Conservation (phyloP, 805 yeast species). For the Candida nemodendra region DNA sequence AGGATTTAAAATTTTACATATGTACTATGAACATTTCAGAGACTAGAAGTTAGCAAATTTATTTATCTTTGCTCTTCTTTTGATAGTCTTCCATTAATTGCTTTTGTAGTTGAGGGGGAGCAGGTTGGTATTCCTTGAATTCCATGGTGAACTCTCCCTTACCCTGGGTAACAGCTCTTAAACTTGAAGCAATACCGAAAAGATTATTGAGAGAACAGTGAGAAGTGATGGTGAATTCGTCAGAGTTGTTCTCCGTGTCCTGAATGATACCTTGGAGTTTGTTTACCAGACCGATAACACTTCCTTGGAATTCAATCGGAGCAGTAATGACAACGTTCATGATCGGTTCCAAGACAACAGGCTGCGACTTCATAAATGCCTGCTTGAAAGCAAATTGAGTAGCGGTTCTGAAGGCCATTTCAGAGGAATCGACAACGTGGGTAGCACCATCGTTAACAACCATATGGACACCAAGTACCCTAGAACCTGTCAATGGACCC, state of each 20-base stretch:
- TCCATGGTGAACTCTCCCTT: constrained; percentile 97
- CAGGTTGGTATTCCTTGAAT: constrained; percentile 88
- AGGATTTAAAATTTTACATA: constrained; percentile 1
- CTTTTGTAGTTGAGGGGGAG: constrained; percentile 85
- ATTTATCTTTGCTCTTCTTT: constrained; percentile 45
- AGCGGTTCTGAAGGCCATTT: constrained; percentile 91
- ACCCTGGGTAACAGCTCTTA: constrained; percentile 98
- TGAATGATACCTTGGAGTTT: constrained; percentile 88
- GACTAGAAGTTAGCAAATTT: neutral
- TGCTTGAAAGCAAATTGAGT: constrained; percentile 89
- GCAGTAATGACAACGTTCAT: constrained; percentile 93
- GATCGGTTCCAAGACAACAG: constrained; percentile 92
- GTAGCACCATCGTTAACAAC: constrained; percentile 94
- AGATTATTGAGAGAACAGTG: constrained; percentile 95
- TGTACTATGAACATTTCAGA: too few species aligned
- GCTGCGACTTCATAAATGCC: constrained; percentile 80
- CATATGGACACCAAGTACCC: constrained; percentile 91
- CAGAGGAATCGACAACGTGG: constrained; percentile 96
- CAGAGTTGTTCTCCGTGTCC: constrained; percentile 92
- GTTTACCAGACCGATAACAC: constrained; percentile 86
- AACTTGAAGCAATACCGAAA: constrained; percentile 94
- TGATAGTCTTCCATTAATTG: constrained; percentile 83
- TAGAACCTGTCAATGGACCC: constrained; percentile 96
- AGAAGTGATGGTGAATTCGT: constrained; percentile 89
- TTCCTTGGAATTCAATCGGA: constrained; percentile 95